Evolutionary conservation across 192 early-diverging fungal genomes (phyloP).

Genomic region (Backusella morwellensis): DNA sequence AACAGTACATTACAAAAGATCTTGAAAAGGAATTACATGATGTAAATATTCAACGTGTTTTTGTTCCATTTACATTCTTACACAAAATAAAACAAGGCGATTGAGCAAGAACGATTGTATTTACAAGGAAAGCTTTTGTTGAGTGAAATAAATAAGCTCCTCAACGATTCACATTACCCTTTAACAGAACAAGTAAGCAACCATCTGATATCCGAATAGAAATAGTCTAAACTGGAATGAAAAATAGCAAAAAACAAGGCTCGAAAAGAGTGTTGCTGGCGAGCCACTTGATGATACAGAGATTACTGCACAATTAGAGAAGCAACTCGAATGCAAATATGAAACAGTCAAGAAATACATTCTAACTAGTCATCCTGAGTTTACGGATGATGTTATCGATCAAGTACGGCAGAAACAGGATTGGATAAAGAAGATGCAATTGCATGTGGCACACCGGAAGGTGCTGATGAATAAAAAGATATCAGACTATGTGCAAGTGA

Average conservation of each 20-base stretch:
- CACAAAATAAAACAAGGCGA: background rate
- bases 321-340: background rate
- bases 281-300: background rate
- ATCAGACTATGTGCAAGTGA: background rate
- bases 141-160: background rate
- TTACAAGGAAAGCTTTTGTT: background rate
- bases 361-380: background rate
- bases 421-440: background rate
- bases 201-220: too few relatives aligned
- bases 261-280: background rate
- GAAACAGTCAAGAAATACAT: background rate
- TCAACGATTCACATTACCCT: background rate
- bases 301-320: background rate
- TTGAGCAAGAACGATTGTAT: background rate
- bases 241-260: background rate
- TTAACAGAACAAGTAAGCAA: background rate
- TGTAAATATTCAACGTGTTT: background rate
- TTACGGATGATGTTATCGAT: background rate
- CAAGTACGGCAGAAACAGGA: background rate
- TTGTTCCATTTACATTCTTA: background rate
- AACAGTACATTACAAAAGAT: background rate
- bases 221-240: too few relatives aligned
- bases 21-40: background rate
- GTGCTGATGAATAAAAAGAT: background rate
- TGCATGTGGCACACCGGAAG: background rate